A percentile compares a stretch with the other conserved stretches of the same genome.
These are phyloP conservation scores for Solanum chmielewskii DNA, from an alignment of 257 asterid genomes.

Conservation along the genomic window DNA sequence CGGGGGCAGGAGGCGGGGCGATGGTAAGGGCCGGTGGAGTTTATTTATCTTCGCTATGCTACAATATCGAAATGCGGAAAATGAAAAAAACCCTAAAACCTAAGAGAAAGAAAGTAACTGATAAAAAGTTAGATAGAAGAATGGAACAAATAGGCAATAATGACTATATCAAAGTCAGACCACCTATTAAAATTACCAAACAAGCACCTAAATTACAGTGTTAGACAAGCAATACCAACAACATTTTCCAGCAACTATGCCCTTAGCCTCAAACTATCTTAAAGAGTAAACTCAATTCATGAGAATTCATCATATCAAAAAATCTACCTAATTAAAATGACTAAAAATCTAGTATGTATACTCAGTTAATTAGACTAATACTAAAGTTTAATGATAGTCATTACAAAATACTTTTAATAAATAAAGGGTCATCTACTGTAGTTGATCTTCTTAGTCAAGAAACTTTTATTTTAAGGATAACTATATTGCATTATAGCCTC, in stretches of 20 bases:
- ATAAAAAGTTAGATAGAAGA: neutral
- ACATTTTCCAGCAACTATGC: too few relatives aligned
- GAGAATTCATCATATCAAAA: neutral
- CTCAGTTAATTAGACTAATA: neutral
- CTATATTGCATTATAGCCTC: too few relatives aligned
- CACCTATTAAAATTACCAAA: neutral
- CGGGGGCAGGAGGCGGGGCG: too few relatives aligned
- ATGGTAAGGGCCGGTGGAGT: too few relatives aligned
- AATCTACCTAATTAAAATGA: neutral
- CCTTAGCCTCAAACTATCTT: neutral
- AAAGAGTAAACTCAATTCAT: neutral
- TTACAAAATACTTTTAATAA: too few relatives aligned
- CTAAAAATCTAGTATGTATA: too few relatives aligned
- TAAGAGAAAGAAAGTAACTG: neutral
- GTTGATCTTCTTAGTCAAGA: too few relatives aligned
- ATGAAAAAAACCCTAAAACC: too few relatives aligned
- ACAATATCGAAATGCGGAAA: too few relatives aligned
- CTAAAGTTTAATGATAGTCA: neutral
- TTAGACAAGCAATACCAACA: neutral
- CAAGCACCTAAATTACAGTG: neutral
- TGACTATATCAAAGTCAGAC: too few relatives aligned
- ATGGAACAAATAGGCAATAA: neutral
- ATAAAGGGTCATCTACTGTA: neutral
- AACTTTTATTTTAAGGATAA: neutral
- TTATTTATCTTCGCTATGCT: too few relatives aligned